phyloP scores from a whole-genome alignment of 2,329 filamentous ascomycete species.

The Epichloe uncinata region DNA sequence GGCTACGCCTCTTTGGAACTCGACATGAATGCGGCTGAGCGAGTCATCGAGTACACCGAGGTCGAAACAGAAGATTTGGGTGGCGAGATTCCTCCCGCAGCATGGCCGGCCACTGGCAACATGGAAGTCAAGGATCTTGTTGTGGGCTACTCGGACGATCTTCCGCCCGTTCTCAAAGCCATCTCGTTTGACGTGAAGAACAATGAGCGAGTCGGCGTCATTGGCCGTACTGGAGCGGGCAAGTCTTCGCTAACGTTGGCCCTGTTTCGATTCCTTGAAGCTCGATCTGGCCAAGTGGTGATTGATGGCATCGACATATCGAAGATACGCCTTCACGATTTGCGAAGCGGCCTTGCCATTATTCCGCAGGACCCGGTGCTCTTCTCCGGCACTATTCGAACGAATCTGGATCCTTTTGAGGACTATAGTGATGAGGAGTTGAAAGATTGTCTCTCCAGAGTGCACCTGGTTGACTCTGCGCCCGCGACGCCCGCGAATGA shows the following conservation, averaged over 20 bases:
- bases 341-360: constrained; percentile 64
- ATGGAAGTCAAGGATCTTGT: constrained; percentile 63
- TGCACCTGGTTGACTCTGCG: constrained; percentile 46
- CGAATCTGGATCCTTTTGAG: constrained; percentile 66
- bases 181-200: constrained; percentile 52
- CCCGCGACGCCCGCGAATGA: constrained; percentile 25
- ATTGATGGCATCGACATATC: constrained; percentile 68
- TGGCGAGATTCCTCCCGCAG: constrained; percentile 48
- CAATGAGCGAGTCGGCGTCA: constrained; percentile 61
- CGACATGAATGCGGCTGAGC: constrained; percentile 67
- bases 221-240: constrained; percentile 65
- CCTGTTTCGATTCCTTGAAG: constrained; percentile 65
- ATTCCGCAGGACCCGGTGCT: constrained; percentile 72
- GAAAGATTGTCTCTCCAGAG: constrained; percentile 53
- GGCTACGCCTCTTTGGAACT: constrained; percentile 60
- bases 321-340: constrained; percentile 53
- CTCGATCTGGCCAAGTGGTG: constrained; percentile 47
- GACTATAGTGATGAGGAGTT: constrained; percentile 57
- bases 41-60: constrained; percentile 61
- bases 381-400: constrained; percentile 65
- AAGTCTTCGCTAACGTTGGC: constrained; percentile 66
- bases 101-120: constrained; percentile 62
- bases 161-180: constrained; percentile 57
- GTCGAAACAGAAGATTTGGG: constrained; percentile 53
- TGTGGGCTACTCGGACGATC: constrained; percentile 56